phyloP scores from a whole-genome alignment of 139 green algal genomes.

The Volvox reticuliferus region DNA sequence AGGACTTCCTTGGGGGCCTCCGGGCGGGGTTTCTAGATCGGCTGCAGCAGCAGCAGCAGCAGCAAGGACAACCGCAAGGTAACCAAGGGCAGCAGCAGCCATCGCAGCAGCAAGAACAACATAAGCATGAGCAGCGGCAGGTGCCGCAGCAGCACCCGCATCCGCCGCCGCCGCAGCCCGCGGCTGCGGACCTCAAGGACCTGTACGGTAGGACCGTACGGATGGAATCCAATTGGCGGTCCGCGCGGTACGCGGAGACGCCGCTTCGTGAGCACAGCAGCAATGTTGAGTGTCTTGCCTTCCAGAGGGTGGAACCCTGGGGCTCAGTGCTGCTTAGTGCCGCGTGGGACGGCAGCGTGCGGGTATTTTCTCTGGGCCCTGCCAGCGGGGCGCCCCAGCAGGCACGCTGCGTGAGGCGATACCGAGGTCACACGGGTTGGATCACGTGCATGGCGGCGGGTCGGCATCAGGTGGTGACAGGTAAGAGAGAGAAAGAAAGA shows the following conservation, averaged over 20 bases:
- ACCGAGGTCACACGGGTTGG: constrained; percentile 47
- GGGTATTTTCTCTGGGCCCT: constrained; percentile 37
- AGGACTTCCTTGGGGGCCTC: constrained; percentile 29
- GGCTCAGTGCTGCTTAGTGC: constrained; percentile 37
- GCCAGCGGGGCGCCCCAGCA: background rate
- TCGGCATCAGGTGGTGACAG: constrained; percentile 36
- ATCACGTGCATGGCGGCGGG: constrained; percentile 50
- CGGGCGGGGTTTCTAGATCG: constrained; percentile 36
- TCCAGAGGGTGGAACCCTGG: constrained; percentile 22
- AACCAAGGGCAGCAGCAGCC: background rate
- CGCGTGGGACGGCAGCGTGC: constrained; percentile 49
- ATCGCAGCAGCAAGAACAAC: constrained; percentile 4
- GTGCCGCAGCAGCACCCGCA: no score
- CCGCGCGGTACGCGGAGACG: constrained; percentile 8
- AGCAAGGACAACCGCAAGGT: background rate
- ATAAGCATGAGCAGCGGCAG: background rate
- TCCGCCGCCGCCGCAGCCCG: no score
- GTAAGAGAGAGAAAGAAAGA: constrained; percentile 5
- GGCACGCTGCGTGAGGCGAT: constrained; percentile 40
- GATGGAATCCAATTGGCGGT: constrained; percentile 17
- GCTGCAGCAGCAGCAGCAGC: constrained; percentile 4
- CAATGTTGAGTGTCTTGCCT: constrained; percentile 54
- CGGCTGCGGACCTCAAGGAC: background rate
- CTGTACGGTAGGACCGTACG: background rate
- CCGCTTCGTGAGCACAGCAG: constrained; percentile 40